phyloP scores from a whole-genome alignment of 345 rosid species.

The Arabis hirsuta region DNA sequence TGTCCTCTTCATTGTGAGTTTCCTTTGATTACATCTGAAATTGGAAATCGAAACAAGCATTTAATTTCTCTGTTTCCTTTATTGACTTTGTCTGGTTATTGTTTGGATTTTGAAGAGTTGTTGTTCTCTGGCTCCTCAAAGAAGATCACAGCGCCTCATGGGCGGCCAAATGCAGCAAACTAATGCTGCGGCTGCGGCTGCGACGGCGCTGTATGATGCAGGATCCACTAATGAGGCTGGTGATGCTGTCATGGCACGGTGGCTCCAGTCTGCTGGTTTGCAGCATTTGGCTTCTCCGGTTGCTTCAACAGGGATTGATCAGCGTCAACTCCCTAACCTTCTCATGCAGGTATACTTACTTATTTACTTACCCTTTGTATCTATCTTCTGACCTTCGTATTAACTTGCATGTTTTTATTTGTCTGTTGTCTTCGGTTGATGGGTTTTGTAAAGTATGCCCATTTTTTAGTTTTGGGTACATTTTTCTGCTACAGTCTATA shows the following conservation, averaged over 20 bases:
- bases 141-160: constrained; percentile 98
- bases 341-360: constrained; percentile 73
- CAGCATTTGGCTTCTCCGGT: constrained; percentile 99
- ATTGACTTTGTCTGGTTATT: constrained; percentile 4
- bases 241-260: constrained; percentile 98
- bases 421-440: background rate
- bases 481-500: constrained; percentile 7
- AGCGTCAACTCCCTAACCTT: constrained; percentile 86
- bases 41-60: background rate
- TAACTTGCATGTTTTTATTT: constrained; percentile 11
- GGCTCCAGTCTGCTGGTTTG: constrained; percentile 98
- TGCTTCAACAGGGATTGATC: constrained; percentile 78
- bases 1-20: constrained; percentile 62
- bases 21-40: constrained; percentile 17
- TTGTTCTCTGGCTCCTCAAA: constrained; percentile 85
- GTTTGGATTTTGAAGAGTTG: constrained; percentile 47
- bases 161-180: constrained; percentile 97
- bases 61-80: background rate
- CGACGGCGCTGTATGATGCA: constrained; percentile 79
- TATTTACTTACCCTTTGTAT: background rate
- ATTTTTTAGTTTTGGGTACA: background rate
- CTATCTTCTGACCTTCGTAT: background rate
- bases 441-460: constrained; percentile 3
- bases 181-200: constrained; percentile 82
- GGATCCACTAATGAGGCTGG: constrained; percentile 75